Evolutionary conservation across 805 yeast species (phyloP).

Genomic region (Diddensiella santjacobensis): DNA sequence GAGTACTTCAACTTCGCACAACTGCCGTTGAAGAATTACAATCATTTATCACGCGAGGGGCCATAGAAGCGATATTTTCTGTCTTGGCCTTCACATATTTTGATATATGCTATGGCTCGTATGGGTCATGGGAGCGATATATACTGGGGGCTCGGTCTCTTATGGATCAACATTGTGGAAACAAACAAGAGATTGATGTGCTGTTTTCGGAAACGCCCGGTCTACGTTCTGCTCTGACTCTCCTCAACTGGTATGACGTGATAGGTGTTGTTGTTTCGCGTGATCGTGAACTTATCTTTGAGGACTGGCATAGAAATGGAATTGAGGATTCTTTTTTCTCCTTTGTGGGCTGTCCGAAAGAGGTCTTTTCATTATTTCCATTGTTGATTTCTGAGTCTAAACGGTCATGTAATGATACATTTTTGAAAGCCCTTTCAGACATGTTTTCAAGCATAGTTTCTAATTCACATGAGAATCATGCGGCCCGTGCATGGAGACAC

Average conservation of each 20-base stretch:
- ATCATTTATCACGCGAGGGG: slow-evolving; percentile 16
- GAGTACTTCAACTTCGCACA: slow-evolving; percentile 14
- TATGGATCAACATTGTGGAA: slow-evolving; percentile 18
- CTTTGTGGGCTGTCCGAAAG: slow-evolving; percentile 19
- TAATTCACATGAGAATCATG: slow-evolving; percentile 7
- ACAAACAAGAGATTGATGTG: slow-evolving; percentile 7
- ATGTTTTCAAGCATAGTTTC: not conserved
- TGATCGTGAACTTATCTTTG: slow-evolving; percentile 19
- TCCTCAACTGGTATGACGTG: slow-evolving; percentile 21
- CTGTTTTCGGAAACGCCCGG: slow-evolving; percentile 17
- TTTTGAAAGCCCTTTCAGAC: slow-evolving; percentile 6
- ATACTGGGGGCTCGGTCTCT: slow-evolving; percentile 19
- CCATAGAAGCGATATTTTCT: slow-evolving; percentile 20
- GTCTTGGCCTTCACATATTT: slow-evolving; percentile 20
- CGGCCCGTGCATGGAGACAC: slow-evolving; percentile 17
- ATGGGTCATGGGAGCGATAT: slow-evolving; percentile 20
- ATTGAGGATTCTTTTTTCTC: slow-evolving; percentile 19
- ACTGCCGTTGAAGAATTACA: slow-evolving; percentile 20
- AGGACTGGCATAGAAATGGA: slow-evolving; percentile 21
- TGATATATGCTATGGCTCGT: slow-evolving; percentile 20
- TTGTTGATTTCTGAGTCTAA: slow-evolving; percentile 10
- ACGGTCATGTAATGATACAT: slow-evolving; percentile 8
- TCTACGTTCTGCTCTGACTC: slow-evolving; percentile 19
- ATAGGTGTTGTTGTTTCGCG: slow-evolving; percentile 16
- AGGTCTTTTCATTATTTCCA: slow-evolving; percentile 14